Conservation (phyloP, 1,284 basidiomycete genomes). For the Stygiomarasmius scandens region DNA sequence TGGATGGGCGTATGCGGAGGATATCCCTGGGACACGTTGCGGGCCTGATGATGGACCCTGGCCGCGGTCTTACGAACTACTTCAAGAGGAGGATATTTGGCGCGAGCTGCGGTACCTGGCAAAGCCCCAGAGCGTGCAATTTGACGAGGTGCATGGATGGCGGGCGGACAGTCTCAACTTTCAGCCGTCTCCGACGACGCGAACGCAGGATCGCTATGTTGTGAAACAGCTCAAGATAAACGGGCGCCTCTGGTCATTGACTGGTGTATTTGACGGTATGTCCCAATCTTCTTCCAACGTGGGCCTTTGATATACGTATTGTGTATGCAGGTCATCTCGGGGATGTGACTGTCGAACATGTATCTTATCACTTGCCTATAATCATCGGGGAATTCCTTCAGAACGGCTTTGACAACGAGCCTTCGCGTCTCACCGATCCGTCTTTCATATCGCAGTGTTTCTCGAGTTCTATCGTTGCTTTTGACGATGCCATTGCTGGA, state of each 20-base stretch:
- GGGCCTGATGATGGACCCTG: slow-evolving; percentile 63
- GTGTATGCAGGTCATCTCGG: slow-evolving; percentile 59
- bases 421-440: slow-evolving; percentile 38
- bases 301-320: slow-evolving; percentile 16
- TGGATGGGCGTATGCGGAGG: slow-evolving; percentile 49
- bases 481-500: slow-evolving; percentile 67
- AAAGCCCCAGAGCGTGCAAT: slow-evolving; percentile 46
- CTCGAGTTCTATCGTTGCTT: slow-evolving; percentile 56
- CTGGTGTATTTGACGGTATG: slow-evolving; percentile 72
- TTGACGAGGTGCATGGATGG: slow-evolving; percentile 41
- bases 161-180: slow-evolving; percentile 63
- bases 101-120: slow-evolving; percentile 49
- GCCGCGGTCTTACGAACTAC: slow-evolving; percentile 57
- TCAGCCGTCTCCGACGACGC: slow-evolving; percentile 54
- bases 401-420: slow-evolving; percentile 39
- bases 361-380: slow-evolving; percentile 66
- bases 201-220: slow-evolving; percentile 63
- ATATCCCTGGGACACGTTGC: slow-evolving; percentile 60
- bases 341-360: slow-evolving; percentile 68
- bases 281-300: slow-evolving; percentile 11
- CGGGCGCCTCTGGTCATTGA: slow-evolving; percentile 62
- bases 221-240: slow-evolving; percentile 58
- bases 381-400: slow-evolving; percentile 62
- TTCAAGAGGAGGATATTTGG: slow-evolving; percentile 52
- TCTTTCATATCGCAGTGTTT: slow-evolving; percentile 56